Evolutionary conservation across 2,329 filamentous ascomycete genomes (phyloP).

Genomic region (Aulographum hederae): DNA sequence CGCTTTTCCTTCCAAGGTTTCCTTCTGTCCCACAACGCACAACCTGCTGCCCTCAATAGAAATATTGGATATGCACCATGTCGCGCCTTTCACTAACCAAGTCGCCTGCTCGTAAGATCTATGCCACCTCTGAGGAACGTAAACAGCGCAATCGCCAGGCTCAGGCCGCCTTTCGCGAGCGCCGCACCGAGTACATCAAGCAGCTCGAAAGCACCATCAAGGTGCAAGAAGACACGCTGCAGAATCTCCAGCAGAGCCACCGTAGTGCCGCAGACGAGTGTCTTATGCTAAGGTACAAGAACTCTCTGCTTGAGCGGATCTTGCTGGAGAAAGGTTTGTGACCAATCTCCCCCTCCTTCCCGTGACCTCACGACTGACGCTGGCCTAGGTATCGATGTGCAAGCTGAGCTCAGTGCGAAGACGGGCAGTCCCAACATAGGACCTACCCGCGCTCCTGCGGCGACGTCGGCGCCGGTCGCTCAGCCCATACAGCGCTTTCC

Average conservation of each 20-base stretch:
- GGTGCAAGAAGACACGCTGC: constrained; percentile 85
- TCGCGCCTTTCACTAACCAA: constrained; percentile 19
- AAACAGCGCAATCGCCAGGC: constrained; percentile 96
- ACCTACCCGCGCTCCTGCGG: neutral
- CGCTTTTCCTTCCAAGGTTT: neutral
- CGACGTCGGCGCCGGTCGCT: constrained; percentile 8
- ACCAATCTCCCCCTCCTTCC: neutral
- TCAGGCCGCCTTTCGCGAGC: constrained; percentile 90
- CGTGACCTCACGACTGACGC: neutral
- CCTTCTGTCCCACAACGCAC: neutral
- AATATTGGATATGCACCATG: constrained; percentile 11
- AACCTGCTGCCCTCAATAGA: neutral
- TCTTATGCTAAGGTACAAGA: constrained; percentile 96
- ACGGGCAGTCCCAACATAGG: constrained; percentile 49
- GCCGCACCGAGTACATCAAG: constrained; percentile 97
- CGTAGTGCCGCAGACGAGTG: constrained; percentile 91
- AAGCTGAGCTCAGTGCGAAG: constrained; percentile 86
- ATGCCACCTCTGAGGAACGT: constrained; percentile 94
- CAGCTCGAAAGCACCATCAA: constrained; percentile 95
- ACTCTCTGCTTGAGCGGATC: constrained; percentile 87
- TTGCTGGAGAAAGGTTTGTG: constrained; percentile 76
- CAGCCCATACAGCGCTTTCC: constrained; percentile 5
- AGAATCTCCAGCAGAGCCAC: constrained; percentile 84
- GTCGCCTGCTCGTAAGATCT: constrained; percentile 46
- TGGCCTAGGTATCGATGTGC: constrained; percentile 66